Base-by-base conservation (phyloP, 805 yeast genomes). In the Sugiyamaella floridensis region DNA sequence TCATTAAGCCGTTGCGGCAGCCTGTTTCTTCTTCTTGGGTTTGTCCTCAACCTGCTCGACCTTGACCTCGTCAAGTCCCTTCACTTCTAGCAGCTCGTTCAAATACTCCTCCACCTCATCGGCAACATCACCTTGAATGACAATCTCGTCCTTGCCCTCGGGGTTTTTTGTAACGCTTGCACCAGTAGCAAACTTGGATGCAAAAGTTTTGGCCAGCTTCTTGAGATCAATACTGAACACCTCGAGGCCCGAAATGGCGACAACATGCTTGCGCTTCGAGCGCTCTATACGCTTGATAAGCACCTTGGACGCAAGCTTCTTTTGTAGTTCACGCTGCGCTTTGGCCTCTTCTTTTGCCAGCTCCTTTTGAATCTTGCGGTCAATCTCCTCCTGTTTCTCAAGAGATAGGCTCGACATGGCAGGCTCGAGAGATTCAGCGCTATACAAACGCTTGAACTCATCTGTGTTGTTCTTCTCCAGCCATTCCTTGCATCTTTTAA, bases 171-270 rank as follows among this genome's bases (percentile, higher is more conserved):
- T 83, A 12, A 90, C 96, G 19, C 93, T 82, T 28, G 97, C 92
- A 49, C 98, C 98, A 8, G 97, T 90, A 12, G 98, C 98, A 66
- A 92, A 90, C 68, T 86, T 89, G 37, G 93, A 84, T 0, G 97
- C 93, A 70, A 92, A 90, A 0, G 89, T 83, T 76, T 92, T 92
- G 45, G 96, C 86, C 59, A 89, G 75, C 66, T 89, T 90, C 74
- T 90, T 90, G 80, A 87, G 78, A 66, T 90, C 97, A 47, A 89
- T 79, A 55, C 84, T 92, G 66, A 89, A 85, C 40, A 89, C 87
- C 66, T 92, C 97, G 57, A 90, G 76, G 14, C 97, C 97, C 16
- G 86, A 77, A 48, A 90, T 84, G 19, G 95, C 86, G 50, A 89
- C 84, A 52, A 89, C 86, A 64, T 85, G 88, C 68, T 90, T 90